These are phyloP conservation scores for Moesziomyces globuligerus DNA, from an alignment of 1,284 basidiomycete genomes.

Conservation along the genomic window DNA sequence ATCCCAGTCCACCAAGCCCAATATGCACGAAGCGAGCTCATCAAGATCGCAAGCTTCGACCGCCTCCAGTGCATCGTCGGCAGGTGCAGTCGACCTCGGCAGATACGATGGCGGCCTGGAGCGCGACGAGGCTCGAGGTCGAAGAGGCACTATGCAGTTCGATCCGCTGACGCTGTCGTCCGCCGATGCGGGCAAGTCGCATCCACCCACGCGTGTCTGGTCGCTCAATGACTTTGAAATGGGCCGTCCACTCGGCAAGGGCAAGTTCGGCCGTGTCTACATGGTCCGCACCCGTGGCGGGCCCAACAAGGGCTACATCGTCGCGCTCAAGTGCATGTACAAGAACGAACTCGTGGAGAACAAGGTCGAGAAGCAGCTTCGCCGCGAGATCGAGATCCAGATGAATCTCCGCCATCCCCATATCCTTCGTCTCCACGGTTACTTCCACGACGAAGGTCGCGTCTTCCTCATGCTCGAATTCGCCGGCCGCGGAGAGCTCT, in stretches of 20 bases:
- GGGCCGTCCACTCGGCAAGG: conserved; percentile 93
- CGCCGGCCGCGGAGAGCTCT: conserved; percentile 92
- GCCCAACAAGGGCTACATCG: conserved; percentile 75
- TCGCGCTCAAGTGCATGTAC: conserved; percentile 96
- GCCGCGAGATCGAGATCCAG: conserved; percentile 98
- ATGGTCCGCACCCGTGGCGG: conserved; percentile 87
- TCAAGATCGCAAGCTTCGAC: conserved; percentile 1
- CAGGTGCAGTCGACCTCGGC: conserved; percentile 58
- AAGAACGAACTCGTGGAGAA: conserved; percentile 94
- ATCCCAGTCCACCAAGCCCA: conserved; percentile 2
- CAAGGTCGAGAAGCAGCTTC: conserved; percentile 78
- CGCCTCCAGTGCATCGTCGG: neutral
- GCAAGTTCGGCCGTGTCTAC: conserved; percentile 98
- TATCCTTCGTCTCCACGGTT: conserved; percentile 91
- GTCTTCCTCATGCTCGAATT: conserved; percentile 98
- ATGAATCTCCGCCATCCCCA: conserved; percentile 96
- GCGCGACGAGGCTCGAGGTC: conserved; percentile 64
- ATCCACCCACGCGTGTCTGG: conserved; percentile 73
- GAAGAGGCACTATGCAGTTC: conserved; percentile 46
- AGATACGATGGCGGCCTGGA: conserved; percentile 67
- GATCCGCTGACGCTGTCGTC: conserved; percentile 37
- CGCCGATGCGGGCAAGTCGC: conserved; percentile 19
- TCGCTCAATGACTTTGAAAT: conserved; percentile 88
- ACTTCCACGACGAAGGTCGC: conserved; percentile 97
- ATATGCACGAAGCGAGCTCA: neutral